Base-by-base conservation (phyloP, 768 basidiomycete genomes). In the Pisolithus tinctorius region DNA sequence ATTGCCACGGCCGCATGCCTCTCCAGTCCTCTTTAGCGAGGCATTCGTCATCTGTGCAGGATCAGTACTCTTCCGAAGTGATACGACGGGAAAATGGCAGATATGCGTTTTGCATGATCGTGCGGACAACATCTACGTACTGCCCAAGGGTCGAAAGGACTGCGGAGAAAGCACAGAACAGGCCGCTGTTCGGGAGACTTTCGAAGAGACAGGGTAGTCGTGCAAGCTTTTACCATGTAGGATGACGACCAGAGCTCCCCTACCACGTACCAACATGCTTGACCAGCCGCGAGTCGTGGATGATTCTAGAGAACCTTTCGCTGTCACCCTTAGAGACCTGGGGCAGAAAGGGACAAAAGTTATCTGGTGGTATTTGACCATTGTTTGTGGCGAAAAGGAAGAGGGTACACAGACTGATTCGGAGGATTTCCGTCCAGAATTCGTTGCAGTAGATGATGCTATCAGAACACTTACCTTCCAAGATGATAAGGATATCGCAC, bases 81-180 rank as follows among this genome's bases (percentile, higher is more conserved):
- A 17, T 14, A 23, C 36, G 11, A 40, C 41, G 34, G 43, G 43
- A 6, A 43, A 14, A 14, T 53, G 48, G 49, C 47, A 63, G 40
- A 54, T 58, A 39, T 62, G 54, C 39, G 40, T 62, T 50, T 43
- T 62, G 29, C 51, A 56, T 40, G 53, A 53, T 6, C 49, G 52
- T 30, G 49, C 11, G 14, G 47, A 27, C 45, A 43, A 48, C 10
- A 37, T 57, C 10, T 71, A 65, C 57, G 57, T 81, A 5, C 74
- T 84, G 11, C 79, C 84, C 31, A 84, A 83, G 55, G 84, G 82
- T 5, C 73, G 81, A 30, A 83, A 84, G 59, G 80, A 84, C 59
- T 60, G 69, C 20, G 75, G 75, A 1, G 83, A 84, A 63, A 65
- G 69, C 5, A 66, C 81, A 16, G 74, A 78, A 49, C 56, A 50